Base-by-base conservation (phyloP, 305 asterid species). In the Solanum hybrid region DNA sequence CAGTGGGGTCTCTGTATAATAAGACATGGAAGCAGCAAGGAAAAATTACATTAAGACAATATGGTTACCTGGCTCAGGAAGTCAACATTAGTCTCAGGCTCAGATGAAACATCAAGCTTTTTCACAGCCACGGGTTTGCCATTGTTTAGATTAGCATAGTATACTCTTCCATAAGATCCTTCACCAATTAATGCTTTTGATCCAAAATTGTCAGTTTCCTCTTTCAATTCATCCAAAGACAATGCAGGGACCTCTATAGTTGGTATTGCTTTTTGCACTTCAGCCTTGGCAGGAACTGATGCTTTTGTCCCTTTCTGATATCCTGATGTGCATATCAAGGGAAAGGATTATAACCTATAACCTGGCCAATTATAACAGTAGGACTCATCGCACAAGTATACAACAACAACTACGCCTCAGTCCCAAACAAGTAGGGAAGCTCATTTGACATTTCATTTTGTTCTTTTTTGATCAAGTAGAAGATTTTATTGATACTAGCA, bases 161-260 rank as follows among this genome's bases (percentile, higher is more conserved):
- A 94, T 78, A 96, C 98, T 92, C 96, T 93, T 57, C 98, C 98
- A 77, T 94, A 95, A 13, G 98, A 96, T 40, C 98, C 98, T 91
- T 95, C 97, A 40, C 98, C 98, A 82, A 96, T 93, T 90, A 96
- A 93, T 87, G 94, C 91, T 87, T 94, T 94, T 77, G 95, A 14
- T 69, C 97, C 96, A 90, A 96, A 96, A 92, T 95, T 96, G 89
- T 94, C 95, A 0, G 98, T 94, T 26, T 94, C 90, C 87, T 95
- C 96, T 93, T 92, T 96, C 69, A 95, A 88, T 89, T 94, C 96
- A 88, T 95, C 98, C 87, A 94, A 95, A 42, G 97, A 90, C 87
- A 96, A 91, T 34, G 94, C 81, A 33, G 98, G 96, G 90, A 95
- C 95, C 90, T 34, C 91, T 76, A 94, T 79, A 26, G 92, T 91